Evolutionary conservation across 2,329 filamentous ascomycete genomes (phyloP).

Genomic region (Alternaria solani): DNA sequence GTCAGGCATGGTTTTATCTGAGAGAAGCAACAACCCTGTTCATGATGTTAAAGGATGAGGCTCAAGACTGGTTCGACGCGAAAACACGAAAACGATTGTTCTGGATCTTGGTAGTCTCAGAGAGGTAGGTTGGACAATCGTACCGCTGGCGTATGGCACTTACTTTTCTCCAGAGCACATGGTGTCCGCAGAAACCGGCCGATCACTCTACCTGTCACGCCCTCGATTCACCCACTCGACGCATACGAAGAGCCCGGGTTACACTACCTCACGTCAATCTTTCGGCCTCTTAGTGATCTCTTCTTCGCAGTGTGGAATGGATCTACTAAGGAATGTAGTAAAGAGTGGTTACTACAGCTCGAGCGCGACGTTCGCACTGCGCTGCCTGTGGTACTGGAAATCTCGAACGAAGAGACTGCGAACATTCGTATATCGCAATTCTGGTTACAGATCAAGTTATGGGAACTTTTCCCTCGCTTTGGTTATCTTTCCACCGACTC

Average conservation of each 20-base stretch:
- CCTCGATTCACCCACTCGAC: slow-evolving; percentile 69
- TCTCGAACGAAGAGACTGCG: slow-evolving; percentile 61
- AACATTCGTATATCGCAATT: slow-evolving; percentile 68
- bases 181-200: slow-evolving; percentile 74
- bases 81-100: slow-evolving; percentile 25
- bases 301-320: slow-evolving; percentile 74
- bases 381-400: slow-evolving; percentile 60
- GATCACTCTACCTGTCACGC: slow-evolving; percentile 73
- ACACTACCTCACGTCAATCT: slow-evolving; percentile 67
- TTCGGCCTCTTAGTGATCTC: slow-evolving; percentile 70
- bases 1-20: slow-evolving; percentile 80
- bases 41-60: slow-evolving; percentile 27
- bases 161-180: slow-evolving; percentile 64
- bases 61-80: slow-evolving; percentile 23
- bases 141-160: background rate
- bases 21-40: slow-evolving; percentile 76
- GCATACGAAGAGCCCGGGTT: slow-evolving; percentile 64
- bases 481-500: slow-evolving; percentile 58
- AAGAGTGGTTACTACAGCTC: slow-evolving; percentile 64
- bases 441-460: slow-evolving; percentile 70
- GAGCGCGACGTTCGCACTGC: slow-evolving; percentile 70
- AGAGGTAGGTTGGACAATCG: slow-evolving; percentile 23
- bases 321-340: slow-evolving; percentile 64
- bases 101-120: slow-evolving; percentile 38
- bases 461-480: slow-evolving; percentile 68